Evolutionary conservation across 2,329 filamentous ascomycete species (phyloP).

Genomic region (Trichoderma koningiopsis): DNA sequence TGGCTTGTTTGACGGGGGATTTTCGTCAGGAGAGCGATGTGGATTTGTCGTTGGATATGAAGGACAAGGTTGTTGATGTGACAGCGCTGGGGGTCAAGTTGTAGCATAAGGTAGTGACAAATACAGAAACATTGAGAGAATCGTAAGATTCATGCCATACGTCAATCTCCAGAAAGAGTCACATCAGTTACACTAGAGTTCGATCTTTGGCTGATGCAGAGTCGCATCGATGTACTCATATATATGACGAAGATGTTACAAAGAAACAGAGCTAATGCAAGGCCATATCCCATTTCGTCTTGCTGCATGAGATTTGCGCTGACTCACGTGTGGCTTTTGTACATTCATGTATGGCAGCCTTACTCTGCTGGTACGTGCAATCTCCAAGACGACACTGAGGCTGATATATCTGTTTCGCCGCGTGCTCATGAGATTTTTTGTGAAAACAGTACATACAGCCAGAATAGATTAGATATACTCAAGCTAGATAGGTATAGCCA

Average conservation of each 20-base stretch:
- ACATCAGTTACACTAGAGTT: not conserved
- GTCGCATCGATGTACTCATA: not conserved
- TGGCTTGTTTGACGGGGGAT: not conserved
- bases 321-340: not conserved
- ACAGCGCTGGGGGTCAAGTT: not conserved
- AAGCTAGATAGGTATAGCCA: not conserved
- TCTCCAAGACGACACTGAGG: not conserved
- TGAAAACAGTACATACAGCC: not conserved
- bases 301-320: not conserved
- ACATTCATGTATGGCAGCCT: not conserved
- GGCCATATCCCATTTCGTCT: not conserved
- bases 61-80: not conserved
- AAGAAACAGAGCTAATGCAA: not conserved
- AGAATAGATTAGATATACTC: not conserved
- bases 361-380: not conserved
- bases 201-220: not conserved
- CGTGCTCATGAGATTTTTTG: not conserved
- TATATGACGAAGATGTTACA: not conserved
- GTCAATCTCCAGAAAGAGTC: not conserved
- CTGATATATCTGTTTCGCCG: not conserved
- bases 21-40: not conserved
- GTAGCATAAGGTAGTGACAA: not conserved
- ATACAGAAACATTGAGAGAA: not conserved
- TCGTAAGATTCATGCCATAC: not conserved
- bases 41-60: not conserved